Conservation (phyloP, 257 asterid genomes). For the Fraxinus quadrangulata region DNA sequence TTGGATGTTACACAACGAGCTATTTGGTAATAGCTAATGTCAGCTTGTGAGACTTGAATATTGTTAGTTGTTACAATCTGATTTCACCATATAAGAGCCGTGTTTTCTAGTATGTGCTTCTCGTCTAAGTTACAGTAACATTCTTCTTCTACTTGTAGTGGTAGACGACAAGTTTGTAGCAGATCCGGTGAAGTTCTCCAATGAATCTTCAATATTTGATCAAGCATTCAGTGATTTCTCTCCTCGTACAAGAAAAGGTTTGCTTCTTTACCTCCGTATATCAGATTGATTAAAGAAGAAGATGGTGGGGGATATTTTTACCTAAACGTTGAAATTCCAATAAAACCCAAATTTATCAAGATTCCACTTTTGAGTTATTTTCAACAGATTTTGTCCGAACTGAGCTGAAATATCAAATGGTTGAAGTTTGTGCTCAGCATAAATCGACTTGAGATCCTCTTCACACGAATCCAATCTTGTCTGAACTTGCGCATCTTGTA, state of each 20-base stretch:
- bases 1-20: too few relatives aligned
- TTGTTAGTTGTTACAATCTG: not conserved
- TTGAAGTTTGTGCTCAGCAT: not conserved
- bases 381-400: not conserved
- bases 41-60: not conserved
- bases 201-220: constrained; percentile 57
- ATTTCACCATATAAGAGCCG: not conserved
- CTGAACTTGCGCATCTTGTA: not conserved
- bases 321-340: too few relatives aligned
- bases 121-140: not conserved
- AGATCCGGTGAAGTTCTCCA: constrained; percentile 72
- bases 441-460: not conserved
- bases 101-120: not conserved
- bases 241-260: constrained; percentile 63
- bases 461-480: not conserved
- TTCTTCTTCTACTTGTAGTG: constrained; percentile 41
- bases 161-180: constrained; percentile 67
- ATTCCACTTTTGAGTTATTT: not conserved
- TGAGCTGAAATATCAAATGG: not conserved
- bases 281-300: not conserved
- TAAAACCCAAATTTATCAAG: not conserved
- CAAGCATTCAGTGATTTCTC: constrained; percentile 50
- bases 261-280: constrained; percentile 23
- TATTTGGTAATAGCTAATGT: not conserved
- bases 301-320: not conserved